Evolutionary conservation across 129 eudicot genomes (phyloP).

Genomic region (Heracleum sosnowskyi): DNA sequence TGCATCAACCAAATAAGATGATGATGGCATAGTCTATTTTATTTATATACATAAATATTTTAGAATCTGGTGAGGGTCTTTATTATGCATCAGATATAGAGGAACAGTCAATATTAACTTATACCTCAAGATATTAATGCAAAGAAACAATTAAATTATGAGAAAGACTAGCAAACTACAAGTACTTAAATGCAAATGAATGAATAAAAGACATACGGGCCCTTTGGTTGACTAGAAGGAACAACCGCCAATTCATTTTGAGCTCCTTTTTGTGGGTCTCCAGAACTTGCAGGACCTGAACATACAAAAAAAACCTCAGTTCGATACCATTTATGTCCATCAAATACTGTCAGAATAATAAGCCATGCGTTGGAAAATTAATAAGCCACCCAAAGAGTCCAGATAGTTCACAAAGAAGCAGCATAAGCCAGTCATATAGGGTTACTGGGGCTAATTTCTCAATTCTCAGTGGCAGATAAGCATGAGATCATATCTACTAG

Average conservation of each 20-base stretch:
- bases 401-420: neutral
- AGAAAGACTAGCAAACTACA: neutral
- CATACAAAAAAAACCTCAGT: neutral
- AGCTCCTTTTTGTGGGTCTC: conserved; percentile 41
- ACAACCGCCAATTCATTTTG: conserved; percentile 47
- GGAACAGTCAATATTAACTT: neutral
- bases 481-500: neutral
- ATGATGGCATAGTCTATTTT: neutral
- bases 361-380: neutral
- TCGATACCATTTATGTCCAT: neutral
- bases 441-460: neutral
- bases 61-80: neutral
- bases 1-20: neutral
- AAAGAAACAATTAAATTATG: neutral
- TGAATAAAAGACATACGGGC: conserved; percentile 36
- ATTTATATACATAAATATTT: neutral
- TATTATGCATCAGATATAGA: neutral
- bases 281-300: conserved; percentile 50
- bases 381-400: neutral
- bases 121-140: neutral
- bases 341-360: neutral
- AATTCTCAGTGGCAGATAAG: neutral
- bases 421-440: neutral
- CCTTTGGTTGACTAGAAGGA: conserved; percentile 42
- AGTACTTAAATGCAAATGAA: neutral